A percentile compares a stretch with the other conserved stretches of the same genome.
Conservation (phyloP, 108 stramenopile species). For the Cyclostephanos invisitatus region DNA sequence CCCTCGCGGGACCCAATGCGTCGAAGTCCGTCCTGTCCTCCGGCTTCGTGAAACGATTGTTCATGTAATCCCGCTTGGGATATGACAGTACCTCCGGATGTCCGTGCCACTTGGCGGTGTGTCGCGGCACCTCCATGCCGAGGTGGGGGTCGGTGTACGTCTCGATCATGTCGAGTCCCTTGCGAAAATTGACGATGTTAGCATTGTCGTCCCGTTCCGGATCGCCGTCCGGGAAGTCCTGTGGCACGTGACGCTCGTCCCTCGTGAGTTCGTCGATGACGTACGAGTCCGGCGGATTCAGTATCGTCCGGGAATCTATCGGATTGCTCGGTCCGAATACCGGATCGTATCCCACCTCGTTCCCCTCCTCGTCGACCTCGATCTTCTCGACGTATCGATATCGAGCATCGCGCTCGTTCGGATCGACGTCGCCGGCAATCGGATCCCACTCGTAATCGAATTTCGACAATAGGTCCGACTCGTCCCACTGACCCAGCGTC, state of each 20-base stretch:
- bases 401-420: slow-evolving; percentile 49
- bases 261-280: slow-evolving; percentile 68
- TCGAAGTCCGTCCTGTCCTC: slow-evolving; percentile 74
- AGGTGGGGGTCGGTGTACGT: slow-evolving; percentile 77
- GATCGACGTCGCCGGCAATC: slow-evolving; percentile 55
- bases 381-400: slow-evolving; percentile 44
- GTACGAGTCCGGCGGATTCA: slow-evolving; percentile 69
- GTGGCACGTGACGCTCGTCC: slow-evolving; percentile 58
- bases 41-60: slow-evolving; percentile 80
- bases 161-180: slow-evolving; percentile 73
- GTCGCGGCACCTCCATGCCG: slow-evolving; percentile 65
- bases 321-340: slow-evolving; percentile 77
- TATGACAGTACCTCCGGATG: slow-evolving; percentile 66
- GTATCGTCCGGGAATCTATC: slow-evolving; percentile 71
- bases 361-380: slow-evolving; percentile 73
- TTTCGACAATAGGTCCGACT: slow-evolving; percentile 52
- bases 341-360: slow-evolving; percentile 77
- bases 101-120: slow-evolving; percentile 83
- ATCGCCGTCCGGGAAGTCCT: slow-evolving; percentile 65
- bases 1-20: slow-evolving; percentile 62
- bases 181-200: slow-evolving; percentile 65
- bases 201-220: slow-evolving; percentile 65
- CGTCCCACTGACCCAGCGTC: slow-evolving; percentile 71
- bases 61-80: slow-evolving; percentile 63
- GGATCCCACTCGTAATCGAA: slow-evolving; percentile 85